A percentile compares a stretch with the other conserved stretches of the same genome.
Conservation (phyloP, 495 filamentous ascomycete species). For the Penicillium subrubescens region DNA sequence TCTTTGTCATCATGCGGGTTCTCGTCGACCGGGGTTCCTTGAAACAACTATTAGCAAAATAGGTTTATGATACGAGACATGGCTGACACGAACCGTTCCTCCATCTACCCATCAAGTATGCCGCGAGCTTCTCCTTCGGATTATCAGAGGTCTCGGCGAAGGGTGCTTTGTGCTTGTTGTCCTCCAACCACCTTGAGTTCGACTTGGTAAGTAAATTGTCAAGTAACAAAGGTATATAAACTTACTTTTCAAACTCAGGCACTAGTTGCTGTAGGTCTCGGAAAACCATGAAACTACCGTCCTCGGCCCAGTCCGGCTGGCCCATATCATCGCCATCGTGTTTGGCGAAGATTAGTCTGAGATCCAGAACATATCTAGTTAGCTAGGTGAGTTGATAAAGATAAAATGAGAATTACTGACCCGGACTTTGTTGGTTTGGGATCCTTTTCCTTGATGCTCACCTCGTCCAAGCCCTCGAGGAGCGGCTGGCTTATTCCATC, state of each 20-base stretch:
- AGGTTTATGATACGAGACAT: not conserved
- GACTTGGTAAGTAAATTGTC: not conserved
- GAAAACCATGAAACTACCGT: slow-evolving; percentile 43
- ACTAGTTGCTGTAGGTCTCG: slow-evolving; percentile 39
- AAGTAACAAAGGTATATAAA: not conserved
- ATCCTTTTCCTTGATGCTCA: not conserved
- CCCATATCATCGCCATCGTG: slow-evolving; percentile 16
- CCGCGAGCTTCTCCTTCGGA: not conserved
- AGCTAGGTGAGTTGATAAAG: not conserved
- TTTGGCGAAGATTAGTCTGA: slow-evolving; percentile 3
- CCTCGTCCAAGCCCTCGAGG: not conserved
- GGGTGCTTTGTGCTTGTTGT: not conserved
- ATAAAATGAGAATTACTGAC: not conserved
- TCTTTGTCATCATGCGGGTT: slow-evolving; percentile 1
- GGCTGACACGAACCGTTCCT: not conserved
- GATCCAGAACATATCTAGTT: not conserved
- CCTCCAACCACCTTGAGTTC: not conserved
- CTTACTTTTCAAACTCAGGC: slow-evolving; percentile 32
- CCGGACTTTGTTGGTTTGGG: not conserved
- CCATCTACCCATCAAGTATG: not conserved
- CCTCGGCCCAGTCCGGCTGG: slow-evolving; percentile 33
- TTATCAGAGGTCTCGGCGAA: not conserved
- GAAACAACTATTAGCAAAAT: not conserved
- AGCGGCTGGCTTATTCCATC: not conserved
- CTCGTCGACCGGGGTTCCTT: not conserved